These are phyloP conservation scores for Trypanosoma mega DNA, from an alignment of 208 protist species.

Conservation along the genomic window DNA sequence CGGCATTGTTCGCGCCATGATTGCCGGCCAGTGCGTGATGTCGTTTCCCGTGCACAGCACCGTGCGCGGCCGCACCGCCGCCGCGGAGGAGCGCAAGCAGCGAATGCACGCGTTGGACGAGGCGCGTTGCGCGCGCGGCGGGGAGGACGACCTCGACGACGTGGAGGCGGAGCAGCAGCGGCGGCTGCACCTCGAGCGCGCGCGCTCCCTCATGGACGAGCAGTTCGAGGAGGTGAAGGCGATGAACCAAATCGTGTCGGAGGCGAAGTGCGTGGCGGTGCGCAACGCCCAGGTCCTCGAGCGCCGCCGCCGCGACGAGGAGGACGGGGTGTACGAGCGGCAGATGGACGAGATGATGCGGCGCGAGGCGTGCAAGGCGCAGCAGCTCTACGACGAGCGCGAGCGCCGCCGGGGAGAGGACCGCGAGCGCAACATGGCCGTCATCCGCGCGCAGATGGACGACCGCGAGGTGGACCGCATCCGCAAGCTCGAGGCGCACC, in stretches of 20 bases:
- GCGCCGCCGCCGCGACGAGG: conserved; percentile 56
- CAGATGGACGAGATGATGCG: conserved; percentile 84
- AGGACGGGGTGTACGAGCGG: conserved; percentile 65
- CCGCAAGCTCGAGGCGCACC: conserved; percentile 83
- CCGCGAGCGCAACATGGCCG: conserved; percentile 69
- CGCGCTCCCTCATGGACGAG: conserved; percentile 80
- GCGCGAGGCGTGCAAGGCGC: conserved; percentile 79
- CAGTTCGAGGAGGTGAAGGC: conserved; percentile 91
- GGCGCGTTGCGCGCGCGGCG: conserved; percentile 42
- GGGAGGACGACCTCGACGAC: conserved; percentile 65
- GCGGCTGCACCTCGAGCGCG: conserved; percentile 71
- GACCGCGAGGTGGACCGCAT: conserved; percentile 89
- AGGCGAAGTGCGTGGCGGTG: conserved; percentile 91
- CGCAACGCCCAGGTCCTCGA: conserved; percentile 90
- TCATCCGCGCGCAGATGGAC: conserved; percentile 90
- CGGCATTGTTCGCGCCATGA: conserved; percentile 72
- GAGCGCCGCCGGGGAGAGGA: conserved; percentile 83
- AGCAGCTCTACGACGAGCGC: conserved; percentile 90
- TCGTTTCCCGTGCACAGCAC: conserved; percentile 13
- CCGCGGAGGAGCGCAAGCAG: conserved; percentile 64
- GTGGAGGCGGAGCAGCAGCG: conserved; percentile 75
- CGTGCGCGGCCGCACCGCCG: conserved; percentile 23
- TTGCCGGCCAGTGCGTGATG: conserved; percentile 39
- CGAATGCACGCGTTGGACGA: conserved; percentile 85
- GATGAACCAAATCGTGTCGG: conserved; percentile 91